Evolutionary conservation across 305 asterid genomes (phyloP).

Genomic region (Fraxinus velutina): DNA sequence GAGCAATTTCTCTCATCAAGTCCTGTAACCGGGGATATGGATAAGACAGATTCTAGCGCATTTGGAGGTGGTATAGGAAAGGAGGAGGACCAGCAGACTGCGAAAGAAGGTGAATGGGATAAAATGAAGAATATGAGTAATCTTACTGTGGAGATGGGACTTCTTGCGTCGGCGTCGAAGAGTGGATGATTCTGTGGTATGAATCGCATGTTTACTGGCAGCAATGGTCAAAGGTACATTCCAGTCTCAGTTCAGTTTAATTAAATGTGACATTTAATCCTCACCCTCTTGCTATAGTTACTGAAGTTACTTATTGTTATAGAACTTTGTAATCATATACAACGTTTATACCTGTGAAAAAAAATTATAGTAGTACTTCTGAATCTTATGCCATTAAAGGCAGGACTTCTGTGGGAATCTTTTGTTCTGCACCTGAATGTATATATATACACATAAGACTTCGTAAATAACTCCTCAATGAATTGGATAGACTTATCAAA

Average conservation of each 20-base stretch:
- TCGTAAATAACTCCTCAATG: neutral
- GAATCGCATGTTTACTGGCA: conserved; percentile 10
- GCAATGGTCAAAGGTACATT: conserved; percentile 24
- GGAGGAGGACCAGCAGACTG: conserved; percentile 27
- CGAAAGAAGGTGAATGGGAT: conserved; percentile 43
- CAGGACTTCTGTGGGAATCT: neutral
- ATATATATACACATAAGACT: neutral
- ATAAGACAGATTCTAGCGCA: conserved; percentile 33
- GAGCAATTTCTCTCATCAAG: conserved; percentile 68
- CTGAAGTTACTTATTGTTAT: neutral
- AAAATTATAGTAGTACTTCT: neutral
- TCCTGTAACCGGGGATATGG: conserved; percentile 45
- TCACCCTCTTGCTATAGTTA: conserved; percentile 6
- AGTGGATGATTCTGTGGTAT: conserved; percentile 26
- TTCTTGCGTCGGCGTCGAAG: conserved; percentile 42
- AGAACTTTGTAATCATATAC: neutral
- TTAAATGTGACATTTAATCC: neutral
- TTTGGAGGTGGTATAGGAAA: conserved; percentile 26
- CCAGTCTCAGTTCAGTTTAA: neutral
- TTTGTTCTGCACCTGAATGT: neutral
- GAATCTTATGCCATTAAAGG: conserved; percentile 8
- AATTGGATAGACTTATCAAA: neutral
- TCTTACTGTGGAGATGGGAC: conserved; percentile 52
- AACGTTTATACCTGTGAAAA: neutral
- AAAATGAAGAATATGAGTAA: conserved; percentile 32